phyloP scores from a whole-genome alignment of 73 alveolate species.

The Durusdinium trenchii region DNA sequence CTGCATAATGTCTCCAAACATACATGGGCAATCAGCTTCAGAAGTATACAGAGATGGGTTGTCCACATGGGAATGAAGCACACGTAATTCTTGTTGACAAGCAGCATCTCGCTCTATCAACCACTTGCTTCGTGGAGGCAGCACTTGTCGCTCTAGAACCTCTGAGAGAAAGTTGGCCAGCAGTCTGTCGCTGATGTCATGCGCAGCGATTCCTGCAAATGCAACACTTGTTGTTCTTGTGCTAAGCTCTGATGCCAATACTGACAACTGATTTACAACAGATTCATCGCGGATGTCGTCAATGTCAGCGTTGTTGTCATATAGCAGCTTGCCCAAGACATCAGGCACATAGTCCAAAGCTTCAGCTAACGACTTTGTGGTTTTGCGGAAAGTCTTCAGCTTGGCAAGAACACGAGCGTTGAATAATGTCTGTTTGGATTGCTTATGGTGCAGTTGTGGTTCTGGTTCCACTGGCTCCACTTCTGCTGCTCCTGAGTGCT shows the following conservation, averaged over 20 bases:
- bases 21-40: not conserved
- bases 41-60: not conserved
- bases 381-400: not conserved
- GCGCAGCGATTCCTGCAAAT: slow-evolving; percentile 4
- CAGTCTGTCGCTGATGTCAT: not conserved
- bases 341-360: not conserved
- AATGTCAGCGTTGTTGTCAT: not conserved
- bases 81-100: not conserved
- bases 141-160: not conserved
- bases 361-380: not conserved
- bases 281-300: not conserved
- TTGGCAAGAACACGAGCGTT: not conserved
- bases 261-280: not conserved
- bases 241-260: not conserved
- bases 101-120: not conserved
- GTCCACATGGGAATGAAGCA: not conserved
- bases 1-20: not conserved
- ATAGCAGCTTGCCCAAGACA: not conserved
- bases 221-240: not conserved
- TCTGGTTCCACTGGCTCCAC: too few species aligned
- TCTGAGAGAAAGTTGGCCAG: not conserved
- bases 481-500: not conserved
- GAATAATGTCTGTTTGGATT: too few species aligned
- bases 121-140: not conserved
- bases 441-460: too few species aligned